Evolutionary conservation across 2,329 filamentous ascomycete genomes (phyloP).

Genomic region (Cadophora sp.): DNA sequence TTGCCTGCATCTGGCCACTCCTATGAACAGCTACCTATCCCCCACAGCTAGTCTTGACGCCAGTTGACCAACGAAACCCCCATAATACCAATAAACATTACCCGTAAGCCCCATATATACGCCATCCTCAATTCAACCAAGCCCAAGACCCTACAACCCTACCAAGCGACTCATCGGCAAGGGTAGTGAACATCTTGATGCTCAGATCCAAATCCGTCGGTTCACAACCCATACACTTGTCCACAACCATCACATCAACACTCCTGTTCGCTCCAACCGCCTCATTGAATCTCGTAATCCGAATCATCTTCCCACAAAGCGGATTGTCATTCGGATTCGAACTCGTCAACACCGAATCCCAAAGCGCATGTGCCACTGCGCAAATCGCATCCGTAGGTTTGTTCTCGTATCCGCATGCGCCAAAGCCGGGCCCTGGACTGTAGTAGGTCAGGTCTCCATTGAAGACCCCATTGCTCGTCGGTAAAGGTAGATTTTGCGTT

Average conservation of each 20-base stretch:
- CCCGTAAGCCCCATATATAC: not conserved
- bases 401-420: slow-evolving; percentile 71
- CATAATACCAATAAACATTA: slow-evolving; percentile 29
- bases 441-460: slow-evolving; percentile 76
- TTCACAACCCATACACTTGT: slow-evolving; percentile 60
- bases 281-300: slow-evolving; percentile 59
- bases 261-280: slow-evolving; percentile 58
- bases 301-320: slow-evolving; percentile 71
- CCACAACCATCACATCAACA: slow-evolving; percentile 68
- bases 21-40: not conserved
- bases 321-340: slow-evolving; percentile 69
- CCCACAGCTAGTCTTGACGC: not conserved
- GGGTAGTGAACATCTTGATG: slow-evolving; percentile 49
- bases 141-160: slow-evolving; percentile 49
- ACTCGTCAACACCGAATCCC: slow-evolving; percentile 61
- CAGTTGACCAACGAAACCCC: not conserved
- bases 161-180: slow-evolving; percentile 54
- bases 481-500: slow-evolving; percentile 55
- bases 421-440: slow-evolving; percentile 64
- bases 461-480: slow-evolving; percentile 58
- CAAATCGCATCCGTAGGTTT: slow-evolving; percentile 64
- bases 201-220: slow-evolving; percentile 53
- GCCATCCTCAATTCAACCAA: slow-evolving; percentile 42
- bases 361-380: slow-evolving; percentile 71
- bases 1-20: not conserved